Base-by-base conservation (phyloP, 2,329 filamentous ascomycete species). In the Dothistroma septosporum region DNA sequence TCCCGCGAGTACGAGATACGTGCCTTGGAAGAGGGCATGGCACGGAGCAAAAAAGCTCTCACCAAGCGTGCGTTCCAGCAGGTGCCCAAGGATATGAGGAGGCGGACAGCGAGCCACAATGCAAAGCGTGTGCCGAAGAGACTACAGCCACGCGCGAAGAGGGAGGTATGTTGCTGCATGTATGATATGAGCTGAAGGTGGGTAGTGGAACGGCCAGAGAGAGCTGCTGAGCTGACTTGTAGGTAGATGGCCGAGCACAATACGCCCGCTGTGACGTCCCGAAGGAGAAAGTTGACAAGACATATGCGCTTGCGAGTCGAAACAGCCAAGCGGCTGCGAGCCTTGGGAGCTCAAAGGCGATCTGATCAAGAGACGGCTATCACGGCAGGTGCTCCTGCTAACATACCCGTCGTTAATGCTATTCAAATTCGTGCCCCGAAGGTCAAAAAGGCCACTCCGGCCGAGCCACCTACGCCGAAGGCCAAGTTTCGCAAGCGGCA, bases 61-160 rank as follows among this genome's bases (percentile, higher is more conserved):
- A 80, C 84, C 48, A 87, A 85, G 60, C 84, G 93, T 55, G 92
- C 93, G 14, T 97, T 97, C 71, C 94, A 99, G 75, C 85, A 91
- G 68, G 89, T 99, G 5, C 94, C 94, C 1, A 85, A 91, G 67
- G 87, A 88, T 54, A 78, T 99, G 83, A 83, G 94, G 66, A 83
- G 94, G 65, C 83, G 94, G 68, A 96, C 93, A 0, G 94, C 93
- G 21, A 96, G 92, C 74, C 94, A 99, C 77, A 97, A 99, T 82
- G 89, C 90, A 37, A 96, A 93, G 77, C 85, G 89, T 64, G 88
- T 99, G 16, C 94, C 94, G 2, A 88, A 87, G 72, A 80, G 91
- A 64, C 77, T 97, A 70, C 84, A 89, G 59, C 78, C 77, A 44
- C 83, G 89, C 66, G 92, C 91, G 0, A 83, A 80, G 69, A 80